Percentiles rank a stretch among this genome's conserved stretches.
These are phyloP conservation scores for Calophaca sinica DNA, from an alignment of 306 rosid species.

Conservation along the genomic window DNA sequence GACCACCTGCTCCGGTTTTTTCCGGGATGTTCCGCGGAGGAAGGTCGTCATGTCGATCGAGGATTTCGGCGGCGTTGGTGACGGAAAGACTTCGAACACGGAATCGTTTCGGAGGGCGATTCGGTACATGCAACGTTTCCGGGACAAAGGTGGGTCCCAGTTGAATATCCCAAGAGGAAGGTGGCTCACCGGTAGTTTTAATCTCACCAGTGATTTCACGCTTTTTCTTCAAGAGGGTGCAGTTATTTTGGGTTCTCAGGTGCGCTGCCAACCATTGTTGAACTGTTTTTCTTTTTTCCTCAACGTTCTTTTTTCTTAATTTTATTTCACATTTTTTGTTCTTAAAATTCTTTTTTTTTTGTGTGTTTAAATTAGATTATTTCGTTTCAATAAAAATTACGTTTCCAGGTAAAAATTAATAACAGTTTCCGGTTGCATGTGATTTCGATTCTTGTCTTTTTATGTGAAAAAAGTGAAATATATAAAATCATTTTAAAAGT, in stretches of 20 bases:
- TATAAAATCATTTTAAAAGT: background rate
- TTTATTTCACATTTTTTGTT: background rate
- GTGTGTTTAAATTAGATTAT: background rate
- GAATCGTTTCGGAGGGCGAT: conserved; percentile 71
- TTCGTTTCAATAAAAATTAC: background rate
- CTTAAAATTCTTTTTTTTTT: background rate
- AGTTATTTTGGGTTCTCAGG: conserved; percentile 85
- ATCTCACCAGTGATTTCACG: conserved; percentile 93
- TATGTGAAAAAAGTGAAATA: background rate
- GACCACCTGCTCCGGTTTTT: conserved; percentile 59
- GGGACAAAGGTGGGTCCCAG: conserved; percentile 73
- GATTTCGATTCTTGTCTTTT: conserved; percentile 12
- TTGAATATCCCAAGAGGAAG: conserved; percentile 71
- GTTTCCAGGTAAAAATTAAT: background rate
- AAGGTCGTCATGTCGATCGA: conserved; percentile 62
- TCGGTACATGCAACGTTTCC: conserved; percentile 65
- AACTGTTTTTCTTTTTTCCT: background rate
- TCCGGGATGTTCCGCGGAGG: conserved; percentile 42
- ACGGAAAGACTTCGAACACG: conserved; percentile 81
- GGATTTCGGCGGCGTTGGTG: conserved; percentile 88
- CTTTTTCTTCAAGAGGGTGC: conserved; percentile 80
- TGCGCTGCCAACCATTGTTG: background rate
- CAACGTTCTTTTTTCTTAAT: background rate
- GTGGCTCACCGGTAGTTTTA: conserved; percentile 89
- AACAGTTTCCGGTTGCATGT: conserved; percentile 8